phyloP scores from a whole-genome alignment of 2,329 filamentous ascomycete species.

The Trichoderma afroharzianum region DNA sequence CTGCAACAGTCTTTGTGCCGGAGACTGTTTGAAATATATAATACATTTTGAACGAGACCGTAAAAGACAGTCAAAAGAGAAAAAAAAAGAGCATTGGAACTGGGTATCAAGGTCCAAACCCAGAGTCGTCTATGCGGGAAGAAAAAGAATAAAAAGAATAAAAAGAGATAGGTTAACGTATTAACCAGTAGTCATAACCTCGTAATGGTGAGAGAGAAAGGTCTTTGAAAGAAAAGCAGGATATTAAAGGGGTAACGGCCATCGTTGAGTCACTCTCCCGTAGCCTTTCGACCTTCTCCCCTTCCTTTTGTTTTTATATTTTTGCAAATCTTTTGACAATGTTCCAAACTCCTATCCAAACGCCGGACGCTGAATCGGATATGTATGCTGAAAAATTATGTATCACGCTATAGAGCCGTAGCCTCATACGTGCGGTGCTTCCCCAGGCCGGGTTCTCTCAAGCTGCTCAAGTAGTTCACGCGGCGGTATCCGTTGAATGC shows the following conservation, averaged over 20 bases:
- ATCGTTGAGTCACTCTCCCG: background rate
- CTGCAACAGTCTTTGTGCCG: slow-evolving; percentile 27
- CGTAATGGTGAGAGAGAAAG: slow-evolving; percentile 23
- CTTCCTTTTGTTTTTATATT: background rate
- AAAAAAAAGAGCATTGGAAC: background rate
- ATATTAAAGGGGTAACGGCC: slow-evolving; percentile 9
- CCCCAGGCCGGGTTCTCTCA: slow-evolving; percentile 43
- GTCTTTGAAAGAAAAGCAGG: slow-evolving; percentile 10
- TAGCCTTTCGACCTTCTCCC: background rate
- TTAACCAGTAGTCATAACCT: slow-evolving; percentile 35
- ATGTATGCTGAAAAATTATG: slow-evolving; percentile 28
- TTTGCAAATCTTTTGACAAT: background rate
- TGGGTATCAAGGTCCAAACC: slow-evolving; percentile 15
- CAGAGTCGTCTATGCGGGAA: slow-evolving; percentile 18
- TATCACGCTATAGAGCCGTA: background rate
- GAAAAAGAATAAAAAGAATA: slow-evolving; percentile 23
- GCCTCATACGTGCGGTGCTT: slow-evolving; percentile 48
- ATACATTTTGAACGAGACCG: slow-evolving; percentile 27
- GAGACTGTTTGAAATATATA: slow-evolving; percentile 29
- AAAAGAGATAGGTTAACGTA: slow-evolving; percentile 18
- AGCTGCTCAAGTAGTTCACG: slow-evolving; percentile 56
- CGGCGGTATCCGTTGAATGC: slow-evolving; percentile 58
- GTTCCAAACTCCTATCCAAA: slow-evolving; percentile 33
- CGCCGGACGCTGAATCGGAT: slow-evolving; percentile 31
- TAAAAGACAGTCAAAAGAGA: background rate